Evolutionary conservation across 768 basidiomycete genomes (phyloP), one percentile per base, ranked within the genome.

Genomic region (Tulasnella sp.): DNA sequence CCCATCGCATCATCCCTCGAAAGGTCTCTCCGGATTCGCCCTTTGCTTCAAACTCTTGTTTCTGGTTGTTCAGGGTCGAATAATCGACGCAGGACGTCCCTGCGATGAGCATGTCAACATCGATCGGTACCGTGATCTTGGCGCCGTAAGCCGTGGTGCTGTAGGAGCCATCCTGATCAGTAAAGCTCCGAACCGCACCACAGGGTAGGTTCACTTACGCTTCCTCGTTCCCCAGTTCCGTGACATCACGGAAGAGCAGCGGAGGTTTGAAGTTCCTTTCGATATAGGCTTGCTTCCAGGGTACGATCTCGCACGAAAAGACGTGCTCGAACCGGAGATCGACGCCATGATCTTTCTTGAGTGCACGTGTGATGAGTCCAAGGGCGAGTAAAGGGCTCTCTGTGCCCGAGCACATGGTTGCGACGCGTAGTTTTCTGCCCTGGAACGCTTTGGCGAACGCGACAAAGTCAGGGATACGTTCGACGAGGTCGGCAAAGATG

Each of bases 31-130:
- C 95, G 17, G 95, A 97, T 83, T 98, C 96, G 67, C 96, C 96
- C 76, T 92, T 90, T 7, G 87, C 94, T 68, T 94, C 90, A 38
- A 98, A 93, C 40, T 89, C 91, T 82, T 98, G 94, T 82, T 94
- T 94, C 81, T 93, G 88, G 79, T 92, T 95, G 82, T 98, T 98
- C 76, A 98, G 87, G 80, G 91, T 94, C n/a, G 96, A 97, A 79
- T 97, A 97, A 81, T 97, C 96, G 79, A 97, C 96, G 78, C 96
- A 98, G 29, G 95, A 97, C 0, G 96, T 98, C 38, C 96, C 96
- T 2, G 96, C 96, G 76, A 98, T 88, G 37, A 97, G 86, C 74
- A 97, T 85, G 82, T 97, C 96, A 37, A 94, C 93, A 78, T 96
- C 90, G 15, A 94, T 94, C 0, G 96, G 96, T 3, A 98, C 95